These are phyloP conservation scores for Trypanosoma scelopori DNA, from an alignment of 208 protist species.

Conservation along the genomic window DNA sequence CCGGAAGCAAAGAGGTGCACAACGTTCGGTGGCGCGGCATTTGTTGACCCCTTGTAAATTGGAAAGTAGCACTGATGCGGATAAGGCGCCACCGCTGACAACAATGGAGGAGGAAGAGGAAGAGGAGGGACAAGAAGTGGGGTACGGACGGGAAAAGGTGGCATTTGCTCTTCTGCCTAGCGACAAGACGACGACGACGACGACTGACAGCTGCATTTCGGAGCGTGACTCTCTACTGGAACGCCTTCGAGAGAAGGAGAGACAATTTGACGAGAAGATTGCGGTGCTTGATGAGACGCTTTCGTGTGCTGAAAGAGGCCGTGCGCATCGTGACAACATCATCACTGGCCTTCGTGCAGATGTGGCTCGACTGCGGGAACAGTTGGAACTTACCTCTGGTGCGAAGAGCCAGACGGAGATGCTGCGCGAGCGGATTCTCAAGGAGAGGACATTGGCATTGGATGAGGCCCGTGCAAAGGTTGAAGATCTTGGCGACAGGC, in stretches of 20 bases:
- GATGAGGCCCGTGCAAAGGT: constrained; percentile 37
- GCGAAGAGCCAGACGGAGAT: constrained; percentile 18
- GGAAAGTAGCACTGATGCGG: no score
- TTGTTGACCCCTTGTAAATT: no score
- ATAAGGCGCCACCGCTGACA: no score
- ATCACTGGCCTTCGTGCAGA: constrained; percentile 70
- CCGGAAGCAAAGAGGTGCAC: background rate
- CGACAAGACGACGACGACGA: constrained; percentile 3
- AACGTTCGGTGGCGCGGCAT: no score
- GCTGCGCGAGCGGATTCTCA: constrained; percentile 13
- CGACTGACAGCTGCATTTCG: constrained; percentile 1
- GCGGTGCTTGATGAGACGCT: constrained; percentile 78
- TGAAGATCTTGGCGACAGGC: background rate
- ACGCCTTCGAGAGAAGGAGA: constrained; percentile 61
- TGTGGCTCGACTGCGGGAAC: constrained; percentile 35
- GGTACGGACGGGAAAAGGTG: background rate
- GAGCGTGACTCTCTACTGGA: constrained; percentile 46
- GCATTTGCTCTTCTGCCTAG: background rate
- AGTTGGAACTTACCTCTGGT: constrained; percentile 24
- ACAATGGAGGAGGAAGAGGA: background rate
- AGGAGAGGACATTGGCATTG: constrained; percentile 30
- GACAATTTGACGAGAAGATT: constrained; percentile 74
- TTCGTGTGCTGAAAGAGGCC: constrained; percentile 56
- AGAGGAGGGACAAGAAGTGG: background rate
- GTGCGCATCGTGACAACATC: constrained; percentile 62